Evolutionary conservation across 1,284 basidiomycete species (phyloP), one percentile per base, ranked within the genome.

Genomic region (Macrocybe sp.): DNA sequence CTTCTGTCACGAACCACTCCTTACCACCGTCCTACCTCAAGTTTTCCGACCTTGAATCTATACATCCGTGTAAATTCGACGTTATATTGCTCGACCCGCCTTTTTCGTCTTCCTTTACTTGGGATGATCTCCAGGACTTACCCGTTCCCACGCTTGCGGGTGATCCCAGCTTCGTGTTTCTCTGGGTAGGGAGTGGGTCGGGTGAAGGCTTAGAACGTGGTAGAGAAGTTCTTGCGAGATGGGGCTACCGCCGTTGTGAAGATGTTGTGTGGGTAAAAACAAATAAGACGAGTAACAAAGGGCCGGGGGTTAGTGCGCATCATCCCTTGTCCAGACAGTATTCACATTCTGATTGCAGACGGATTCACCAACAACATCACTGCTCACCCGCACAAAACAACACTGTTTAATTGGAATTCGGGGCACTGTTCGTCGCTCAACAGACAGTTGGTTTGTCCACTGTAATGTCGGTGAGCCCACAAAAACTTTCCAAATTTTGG

Each of bases 401-500:
- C 96, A 99, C 62, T 98, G 95, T 67, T 72, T 98, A 39, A 97
- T 99, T 81, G 97, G 97, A n/a, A 99, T 99, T 56, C 83, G 92
- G 33, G 96, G 96, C 1, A 99, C 96, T 1, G 96, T 99, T 2
- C 82, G 95, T 11, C 78, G 96, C 28, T 94, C 91, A 14, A 93
- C 89, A 1, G 96, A 99, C 64, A 85, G 83, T 49, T 89, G 91
- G 83, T 96, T 98, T 64, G 95, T 97, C 0, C 95, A 99, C 66
- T 98, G 96, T 66, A 99, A 99, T 65, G 87, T 99, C 54, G 89
- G 86, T 89, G 59, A 32, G 81, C 72, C 22, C 4, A 22, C 22
- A 22, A 4, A 22, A 33, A 33, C 16, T 16, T 31, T 47, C 46
- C 7, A 36, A 38, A 41, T 38, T 12, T 37, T 37, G n/a, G 22